These are phyloP conservation scores for Acidiella bohemica DNA, from an alignment of 495 filamentous ascomycete species.

Conservation along the genomic window DNA sequence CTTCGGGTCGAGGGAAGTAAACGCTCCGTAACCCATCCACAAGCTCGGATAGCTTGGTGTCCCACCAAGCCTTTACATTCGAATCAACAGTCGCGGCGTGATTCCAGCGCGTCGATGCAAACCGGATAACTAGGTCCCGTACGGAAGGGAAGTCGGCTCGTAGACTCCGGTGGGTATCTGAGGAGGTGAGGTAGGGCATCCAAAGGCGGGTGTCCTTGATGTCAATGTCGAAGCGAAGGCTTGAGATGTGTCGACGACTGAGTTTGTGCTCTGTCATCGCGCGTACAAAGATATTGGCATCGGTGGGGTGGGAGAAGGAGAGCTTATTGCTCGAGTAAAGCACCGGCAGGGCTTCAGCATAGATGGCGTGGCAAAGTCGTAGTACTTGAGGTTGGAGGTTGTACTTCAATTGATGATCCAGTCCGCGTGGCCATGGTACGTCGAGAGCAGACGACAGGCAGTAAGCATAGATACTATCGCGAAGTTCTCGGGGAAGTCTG, in stretches of 20 bases:
- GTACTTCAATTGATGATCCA: not conserved
- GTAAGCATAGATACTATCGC: conserved; percentile 27
- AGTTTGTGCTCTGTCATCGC: conserved; percentile 8
- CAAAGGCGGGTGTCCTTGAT: conserved; percentile 26
- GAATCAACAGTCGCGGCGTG: conserved; percentile 4
- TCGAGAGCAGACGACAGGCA: conserved; percentile 17
- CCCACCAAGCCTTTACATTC: conserved; percentile 10
- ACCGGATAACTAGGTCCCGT: conserved; percentile 24
- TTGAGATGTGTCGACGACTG: conserved; percentile 15
- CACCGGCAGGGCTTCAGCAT: conserved; percentile 23
- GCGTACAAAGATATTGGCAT: conserved; percentile 30
- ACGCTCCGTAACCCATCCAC: conserved; percentile 10
- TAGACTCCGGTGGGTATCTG: conserved; percentile 19
- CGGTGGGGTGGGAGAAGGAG: conserved; percentile 21
- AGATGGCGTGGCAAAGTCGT: conserved; percentile 23
- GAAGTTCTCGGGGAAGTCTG: conserved; percentile 27
- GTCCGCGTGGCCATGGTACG: conserved; percentile 5
- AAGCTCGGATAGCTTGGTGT: conserved; percentile 16
- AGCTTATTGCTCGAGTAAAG: conserved; percentile 19
- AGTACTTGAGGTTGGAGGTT: conserved; percentile 26
- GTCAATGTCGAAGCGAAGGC: conserved; percentile 24
- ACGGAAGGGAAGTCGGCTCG: conserved; percentile 25
- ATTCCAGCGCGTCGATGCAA: conserved; percentile 19
- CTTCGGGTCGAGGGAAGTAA: conserved; percentile 2
- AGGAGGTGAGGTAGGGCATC: conserved; percentile 26